These are phyloP conservation scores for Backusella morwellensis DNA, from an alignment of 192 early-diverging fungal genomes.

Conservation along the genomic window DNA sequence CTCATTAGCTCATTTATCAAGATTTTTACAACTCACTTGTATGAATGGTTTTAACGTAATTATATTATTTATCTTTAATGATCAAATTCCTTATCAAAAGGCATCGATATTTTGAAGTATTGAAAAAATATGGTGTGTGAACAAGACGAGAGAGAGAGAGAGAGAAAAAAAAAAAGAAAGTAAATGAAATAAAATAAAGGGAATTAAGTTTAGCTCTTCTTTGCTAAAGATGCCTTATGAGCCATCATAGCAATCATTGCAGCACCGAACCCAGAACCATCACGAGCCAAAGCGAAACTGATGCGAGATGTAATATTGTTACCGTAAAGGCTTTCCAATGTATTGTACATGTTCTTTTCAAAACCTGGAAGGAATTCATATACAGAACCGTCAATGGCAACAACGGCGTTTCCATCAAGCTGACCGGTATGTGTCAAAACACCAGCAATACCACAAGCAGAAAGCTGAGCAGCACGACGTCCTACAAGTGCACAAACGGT, in stretches of 20 bases:
- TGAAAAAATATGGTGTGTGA: not conserved
- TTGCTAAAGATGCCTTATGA: slow-evolving; percentile 25
- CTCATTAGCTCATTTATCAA: not conserved
- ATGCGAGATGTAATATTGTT: slow-evolving; percentile 59
- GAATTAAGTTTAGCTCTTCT: not conserved
- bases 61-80: not conserved
- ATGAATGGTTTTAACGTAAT: not conserved
- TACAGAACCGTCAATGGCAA: slow-evolving; percentile 68
- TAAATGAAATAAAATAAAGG: not conserved
- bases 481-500: slow-evolving; percentile 76
- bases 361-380: slow-evolving; percentile 79
- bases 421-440: slow-evolving; percentile 60
- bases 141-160: not conserved
- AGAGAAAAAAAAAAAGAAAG: not conserved
- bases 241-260: slow-evolving; percentile 49
- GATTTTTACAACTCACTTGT: not conserved
- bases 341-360: slow-evolving; percentile 73
- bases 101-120: not conserved
- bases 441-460: slow-evolving; percentile 67
- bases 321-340: slow-evolving; percentile 75
- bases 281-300: slow-evolving; percentile 67
- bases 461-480: slow-evolving; percentile 80
- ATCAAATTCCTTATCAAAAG: not conserved
- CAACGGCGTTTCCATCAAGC: slow-evolving; percentile 1
- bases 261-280: slow-evolving; percentile 84